phyloP scores from a whole-genome alignment of 306 rosid species.

The Quercus bicolor region DNA sequence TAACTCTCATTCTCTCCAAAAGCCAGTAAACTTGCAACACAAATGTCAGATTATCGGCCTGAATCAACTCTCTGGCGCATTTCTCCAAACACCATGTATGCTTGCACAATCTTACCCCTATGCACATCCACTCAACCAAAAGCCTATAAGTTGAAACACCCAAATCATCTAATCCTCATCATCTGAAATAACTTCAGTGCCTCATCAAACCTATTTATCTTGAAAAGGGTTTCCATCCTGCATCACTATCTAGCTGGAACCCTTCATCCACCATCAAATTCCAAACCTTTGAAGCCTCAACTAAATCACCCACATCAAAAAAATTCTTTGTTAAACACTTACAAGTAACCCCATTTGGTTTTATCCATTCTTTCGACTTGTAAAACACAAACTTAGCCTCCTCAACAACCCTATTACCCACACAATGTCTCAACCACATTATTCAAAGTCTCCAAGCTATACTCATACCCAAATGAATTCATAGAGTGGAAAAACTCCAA shows the following conservation, averaged over 20 bases:
- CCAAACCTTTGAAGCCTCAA: too few species aligned
- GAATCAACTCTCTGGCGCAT: slow-evolving; percentile 59
- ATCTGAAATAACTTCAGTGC: too few species aligned
- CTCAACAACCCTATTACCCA: slow-evolving; percentile 45
- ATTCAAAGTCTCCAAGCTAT: slow-evolving; percentile 51
- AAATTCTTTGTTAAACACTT: slow-evolving; percentile 31
- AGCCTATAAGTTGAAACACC: too few species aligned
- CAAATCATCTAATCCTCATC: too few species aligned
- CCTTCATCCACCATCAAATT: slow-evolving; percentile 19
- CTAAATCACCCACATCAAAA: too few species aligned
- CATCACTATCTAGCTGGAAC: slow-evolving; percentile 41
- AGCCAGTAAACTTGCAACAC: slow-evolving; percentile 51
- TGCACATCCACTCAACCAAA: slow-evolving; percentile 59
- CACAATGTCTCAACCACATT: slow-evolving; percentile 50
- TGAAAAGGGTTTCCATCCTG: slow-evolving; percentile 66
- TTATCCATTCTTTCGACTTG: slow-evolving; percentile 56
- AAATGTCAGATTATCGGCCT: slow-evolving; percentile 43
- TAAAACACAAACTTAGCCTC: slow-evolving; percentile 60
- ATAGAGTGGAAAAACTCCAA: slow-evolving; percentile 69
- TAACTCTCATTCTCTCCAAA: slow-evolving; percentile 15
- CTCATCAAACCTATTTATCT: slow-evolving; percentile 45
- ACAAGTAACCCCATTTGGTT: slow-evolving; percentile 50
- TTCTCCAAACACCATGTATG: slow-evolving; percentile 56
- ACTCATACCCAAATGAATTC: slow-evolving; percentile 50
- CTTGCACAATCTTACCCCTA: slow-evolving; percentile 48